phyloP scores from a whole-genome alignment of 163 green algal genomes.

The Chlorella variabilis region DNA sequence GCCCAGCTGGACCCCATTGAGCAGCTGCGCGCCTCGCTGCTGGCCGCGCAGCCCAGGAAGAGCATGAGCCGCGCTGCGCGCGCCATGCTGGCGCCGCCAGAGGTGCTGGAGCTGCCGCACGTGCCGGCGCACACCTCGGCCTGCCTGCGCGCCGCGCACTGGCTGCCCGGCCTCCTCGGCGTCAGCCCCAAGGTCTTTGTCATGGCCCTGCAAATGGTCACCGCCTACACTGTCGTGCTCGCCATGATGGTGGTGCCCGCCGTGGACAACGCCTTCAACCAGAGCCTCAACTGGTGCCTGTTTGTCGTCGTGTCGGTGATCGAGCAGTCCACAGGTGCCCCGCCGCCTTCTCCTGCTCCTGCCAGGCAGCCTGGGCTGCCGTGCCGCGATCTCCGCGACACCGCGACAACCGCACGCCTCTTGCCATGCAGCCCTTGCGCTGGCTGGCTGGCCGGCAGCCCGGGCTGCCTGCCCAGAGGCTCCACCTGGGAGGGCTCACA shows the following conservation, averaged over 20 bases:
- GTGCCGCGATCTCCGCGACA: too few relatives aligned
- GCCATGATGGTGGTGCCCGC: background rate
- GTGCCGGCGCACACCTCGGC: background rate
- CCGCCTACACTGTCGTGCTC: constrained; percentile 20
- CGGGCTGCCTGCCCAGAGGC: background rate
- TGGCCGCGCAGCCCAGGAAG: constrained; percentile 2
- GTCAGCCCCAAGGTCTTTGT: background rate
- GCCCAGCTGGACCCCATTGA: constrained; percentile 21
- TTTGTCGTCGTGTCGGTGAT: constrained; percentile 34
- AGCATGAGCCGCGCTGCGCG: background rate
- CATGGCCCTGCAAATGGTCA: constrained; percentile 20
- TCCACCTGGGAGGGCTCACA: background rate
- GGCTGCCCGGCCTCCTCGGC: background rate
- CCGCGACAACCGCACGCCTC: too few relatives aligned
- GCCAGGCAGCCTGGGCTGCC: too few relatives aligned
- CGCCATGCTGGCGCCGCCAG: background rate
- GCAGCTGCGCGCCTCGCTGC: constrained; percentile 22
- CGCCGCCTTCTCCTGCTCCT: background rate
- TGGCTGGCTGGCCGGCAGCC: background rate
- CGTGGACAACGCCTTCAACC: background rate
- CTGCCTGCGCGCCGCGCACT: background rate
- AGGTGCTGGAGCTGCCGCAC: background rate
- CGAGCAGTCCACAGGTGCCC: constrained; percentile 31
- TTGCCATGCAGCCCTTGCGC: too few relatives aligned
- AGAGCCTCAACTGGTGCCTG: constrained; percentile 17